These are phyloP conservation scores for Protomyces gravidus DNA, from an alignment of 1,139 yeast species.

Conservation along the genomic window DNA sequence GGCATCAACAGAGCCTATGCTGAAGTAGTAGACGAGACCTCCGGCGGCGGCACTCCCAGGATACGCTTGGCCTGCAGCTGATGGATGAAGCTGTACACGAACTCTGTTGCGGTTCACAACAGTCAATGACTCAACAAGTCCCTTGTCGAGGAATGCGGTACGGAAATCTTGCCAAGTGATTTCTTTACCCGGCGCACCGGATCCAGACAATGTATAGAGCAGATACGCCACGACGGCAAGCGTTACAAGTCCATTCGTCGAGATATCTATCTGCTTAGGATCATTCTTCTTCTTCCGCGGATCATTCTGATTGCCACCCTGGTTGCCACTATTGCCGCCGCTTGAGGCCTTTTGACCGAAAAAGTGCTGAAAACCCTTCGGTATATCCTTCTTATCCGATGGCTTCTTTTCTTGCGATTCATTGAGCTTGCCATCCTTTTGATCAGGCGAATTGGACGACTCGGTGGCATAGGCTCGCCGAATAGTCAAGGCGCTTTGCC, in stretches of 20 bases:
- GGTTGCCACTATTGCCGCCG: conserved; percentile 1
- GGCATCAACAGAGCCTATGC: conserved; percentile 87
- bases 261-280: conserved; percentile 25
- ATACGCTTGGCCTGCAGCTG: conserved; percentile 44
- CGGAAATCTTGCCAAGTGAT: conserved; percentile 90
- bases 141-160: conserved; percentile 73
- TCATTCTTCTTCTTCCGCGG: conserved; percentile 25
- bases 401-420: conserved; percentile 4
- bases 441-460: conserved; percentile 24
- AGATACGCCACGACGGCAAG: conserved; percentile 23
- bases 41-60: conserved; percentile 32
- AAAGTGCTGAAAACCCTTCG: conserved; percentile 29
- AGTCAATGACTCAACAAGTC: conserved; percentile 67
- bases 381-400: conserved; percentile 11
- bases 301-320: conserved; percentile 2
- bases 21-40: conserved; percentile 51
- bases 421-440: conserved; percentile 21
- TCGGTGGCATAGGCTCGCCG: conserved; percentile 23
- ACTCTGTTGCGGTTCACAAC: conserved; percentile 78
- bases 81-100: conserved; percentile 65
- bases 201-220: conserved; percentile 18
- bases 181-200: conserved; percentile 39
- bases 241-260: conserved; percentile 22
- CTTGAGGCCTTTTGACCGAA: conserved; percentile 24
- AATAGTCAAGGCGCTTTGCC: neutral